These are phyloP conservation scores for Rasamsonia emersonii DNA, from an alignment of 2,329 filamentous ascomycete species.

Conservation along the genomic window DNA sequence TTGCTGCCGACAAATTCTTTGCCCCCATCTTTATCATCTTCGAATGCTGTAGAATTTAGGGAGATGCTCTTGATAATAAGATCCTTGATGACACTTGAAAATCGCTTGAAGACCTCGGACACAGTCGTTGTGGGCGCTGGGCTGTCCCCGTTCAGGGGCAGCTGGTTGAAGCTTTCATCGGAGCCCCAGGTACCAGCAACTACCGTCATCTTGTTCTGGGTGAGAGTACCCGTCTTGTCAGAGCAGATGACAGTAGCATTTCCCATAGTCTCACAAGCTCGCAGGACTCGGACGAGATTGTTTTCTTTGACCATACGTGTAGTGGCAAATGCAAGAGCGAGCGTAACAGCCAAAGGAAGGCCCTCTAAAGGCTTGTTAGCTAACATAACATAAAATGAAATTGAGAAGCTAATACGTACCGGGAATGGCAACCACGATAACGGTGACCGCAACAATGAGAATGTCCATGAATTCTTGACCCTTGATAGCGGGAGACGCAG, in stretches of 20 bases:
- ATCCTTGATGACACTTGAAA: constrained; percentile 24
- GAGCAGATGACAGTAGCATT: constrained; percentile 74
- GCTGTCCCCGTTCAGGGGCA: constrained; percentile 13
- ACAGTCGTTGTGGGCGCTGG: constrained; percentile 11
- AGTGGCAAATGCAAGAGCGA: constrained; percentile 68
- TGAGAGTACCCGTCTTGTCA: constrained; percentile 68
- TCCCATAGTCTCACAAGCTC: constrained; percentile 74
- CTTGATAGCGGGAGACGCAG: constrained; percentile 57
- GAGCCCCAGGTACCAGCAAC: constrained; percentile 62
- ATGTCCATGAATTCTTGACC: constrained; percentile 70
- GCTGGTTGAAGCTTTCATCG: constrained; percentile 47
- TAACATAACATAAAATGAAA: neutral
- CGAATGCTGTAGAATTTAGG: constrained; percentile 61
- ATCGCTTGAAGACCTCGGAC: constrained; percentile 21
- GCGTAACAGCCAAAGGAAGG: constrained; percentile 66
- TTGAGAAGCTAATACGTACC: constrained; percentile 18
- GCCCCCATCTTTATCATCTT: constrained; percentile 60
- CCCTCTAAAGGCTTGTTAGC: constrained; percentile 46
- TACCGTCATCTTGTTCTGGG: constrained; percentile 68
- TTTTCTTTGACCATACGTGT: constrained; percentile 70
- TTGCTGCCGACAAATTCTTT: constrained; percentile 66
- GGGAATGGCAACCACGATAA: constrained; percentile 71
- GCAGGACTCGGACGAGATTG: constrained; percentile 66
- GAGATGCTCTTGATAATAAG: constrained; percentile 35
- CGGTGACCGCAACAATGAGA: constrained; percentile 69